Conservation (phyloP, 2,329 filamentous ascomycete genomes). For the Aschersonia sp. region DNA sequence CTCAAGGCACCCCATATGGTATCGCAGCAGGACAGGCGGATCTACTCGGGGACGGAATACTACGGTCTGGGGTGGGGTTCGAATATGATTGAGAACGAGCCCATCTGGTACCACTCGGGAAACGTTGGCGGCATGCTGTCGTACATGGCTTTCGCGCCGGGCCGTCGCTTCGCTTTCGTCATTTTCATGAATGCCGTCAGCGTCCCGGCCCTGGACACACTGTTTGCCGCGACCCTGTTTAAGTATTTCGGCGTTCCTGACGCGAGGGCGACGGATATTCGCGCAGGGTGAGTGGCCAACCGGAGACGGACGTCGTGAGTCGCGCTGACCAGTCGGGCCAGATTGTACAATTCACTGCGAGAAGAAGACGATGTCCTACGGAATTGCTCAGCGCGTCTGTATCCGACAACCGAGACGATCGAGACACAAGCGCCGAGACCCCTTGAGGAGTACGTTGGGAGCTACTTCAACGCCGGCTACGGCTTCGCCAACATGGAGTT, state of each 20-base stretch:
- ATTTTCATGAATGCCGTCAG: slow-evolving; percentile 11
- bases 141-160: slow-evolving; percentile 13
- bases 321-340: neutral
- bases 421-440: slow-evolving; percentile 20
- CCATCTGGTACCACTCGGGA: slow-evolving; percentile 11
- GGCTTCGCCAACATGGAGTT: slow-evolving; percentile 7
- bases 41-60: slow-evolving; percentile 6
- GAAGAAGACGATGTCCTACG: slow-evolving; percentile 2
- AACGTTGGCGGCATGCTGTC: slow-evolving; percentile 10
- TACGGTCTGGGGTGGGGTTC: slow-evolving; percentile 12
- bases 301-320: too few relatives aligned
- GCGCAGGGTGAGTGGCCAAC: slow-evolving; percentile 3
- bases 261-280: slow-evolving; percentile 5
- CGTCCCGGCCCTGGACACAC: slow-evolving; percentile 5
- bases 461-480: slow-evolving; percentile 19
- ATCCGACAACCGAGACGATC: slow-evolving; percentile 4
- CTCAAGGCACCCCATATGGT: slow-evolving; percentile 12
- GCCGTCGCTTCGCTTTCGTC: slow-evolving; percentile 10
- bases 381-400: slow-evolving; percentile 8
- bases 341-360: slow-evolving; percentile 2
- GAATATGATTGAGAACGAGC: slow-evolving; percentile 7
- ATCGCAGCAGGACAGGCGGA: neutral
- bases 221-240: slow-evolving; percentile 11
- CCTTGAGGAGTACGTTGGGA: slow-evolving; percentile 24
- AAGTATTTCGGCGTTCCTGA: slow-evolving; percentile 8